Percentiles rank a stretch among this genome's conserved stretches.
Conservation (phyloP, 768 basidiomycete genomes). For the Rhodosporidiobolus sp. region DNA sequence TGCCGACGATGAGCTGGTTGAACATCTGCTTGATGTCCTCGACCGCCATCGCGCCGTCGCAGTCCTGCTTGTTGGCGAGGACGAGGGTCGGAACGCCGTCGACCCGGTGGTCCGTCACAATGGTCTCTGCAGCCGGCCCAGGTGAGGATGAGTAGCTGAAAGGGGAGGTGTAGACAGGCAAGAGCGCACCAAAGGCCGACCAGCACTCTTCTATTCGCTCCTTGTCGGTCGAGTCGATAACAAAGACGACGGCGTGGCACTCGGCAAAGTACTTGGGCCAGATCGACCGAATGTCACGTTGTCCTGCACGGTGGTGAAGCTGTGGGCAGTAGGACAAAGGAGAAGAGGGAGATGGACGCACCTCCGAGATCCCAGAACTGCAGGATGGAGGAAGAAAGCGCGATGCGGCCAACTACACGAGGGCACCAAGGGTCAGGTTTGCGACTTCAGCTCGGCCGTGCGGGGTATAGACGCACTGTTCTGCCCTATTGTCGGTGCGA, state of each 20-base stretch:
- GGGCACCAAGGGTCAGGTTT: neutral
- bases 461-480: constrained; percentile 65
- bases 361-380: constrained; percentile 93
- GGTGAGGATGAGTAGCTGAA: no score
- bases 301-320: constrained; percentile 54
- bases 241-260: constrained; percentile 93
- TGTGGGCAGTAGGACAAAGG: neutral
- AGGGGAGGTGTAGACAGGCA: no score
- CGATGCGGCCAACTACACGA: constrained; percentile 78
- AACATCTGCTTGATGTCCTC: constrained; percentile 77
- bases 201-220: constrained; percentile 88
- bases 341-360: neutral
- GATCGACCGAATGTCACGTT: constrained; percentile 85
- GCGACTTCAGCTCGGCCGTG: neutral
- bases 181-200: constrained; percentile 84
- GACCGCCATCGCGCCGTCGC: constrained; percentile 70
- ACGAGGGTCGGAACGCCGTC: constrained; percentile 85
- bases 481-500: constrained; percentile 93
- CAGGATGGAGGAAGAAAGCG: constrained; percentile 84
- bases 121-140: constrained; percentile 56
- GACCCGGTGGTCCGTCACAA: constrained; percentile 82
- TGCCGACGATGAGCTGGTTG: constrained; percentile 48
- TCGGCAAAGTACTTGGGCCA: constrained; percentile 95
- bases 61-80: constrained; percentile 95
- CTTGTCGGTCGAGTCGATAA: constrained; percentile 84